Evolutionary conservation across 441 rosid genomes (phyloP).

Genomic region (Pelargonium citronellum): DNA sequence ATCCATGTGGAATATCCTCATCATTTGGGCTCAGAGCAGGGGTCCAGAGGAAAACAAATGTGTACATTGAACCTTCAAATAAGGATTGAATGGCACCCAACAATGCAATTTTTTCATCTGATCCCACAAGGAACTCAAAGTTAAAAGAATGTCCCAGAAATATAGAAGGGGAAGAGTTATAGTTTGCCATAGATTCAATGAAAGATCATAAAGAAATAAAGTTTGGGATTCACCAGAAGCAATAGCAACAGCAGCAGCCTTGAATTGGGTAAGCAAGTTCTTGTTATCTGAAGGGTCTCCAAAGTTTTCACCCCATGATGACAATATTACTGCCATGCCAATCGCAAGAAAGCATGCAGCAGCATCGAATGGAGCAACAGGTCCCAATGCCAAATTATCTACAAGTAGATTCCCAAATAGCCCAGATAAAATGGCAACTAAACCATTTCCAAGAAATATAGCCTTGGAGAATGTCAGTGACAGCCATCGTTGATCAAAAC

Average conservation of each 20-base stretch:
- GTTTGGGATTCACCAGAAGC: slow-evolving; percentile 60
- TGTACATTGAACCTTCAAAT: slow-evolving; percentile 98
- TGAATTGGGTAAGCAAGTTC: slow-evolving; percentile 84
- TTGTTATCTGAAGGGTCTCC: slow-evolving; percentile 90
- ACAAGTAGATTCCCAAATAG: slow-evolving; percentile 86
- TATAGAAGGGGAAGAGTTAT: neutral
- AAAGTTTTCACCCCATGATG: slow-evolving; percentile 84
- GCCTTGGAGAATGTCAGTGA: slow-evolving; percentile 94
- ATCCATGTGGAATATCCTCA: slow-evolving; percentile 96
- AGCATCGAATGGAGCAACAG: slow-evolving; percentile 97
- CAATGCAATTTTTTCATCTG: slow-evolving; percentile 93
- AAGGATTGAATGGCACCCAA: slow-evolving; percentile 95
- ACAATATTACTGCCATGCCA: slow-evolving; percentile 81
- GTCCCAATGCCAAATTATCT: slow-evolving; percentile 71
- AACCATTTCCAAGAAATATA: slow-evolving; percentile 90
- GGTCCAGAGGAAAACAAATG: slow-evolving; percentile 97
- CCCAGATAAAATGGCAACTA: slow-evolving; percentile 88
- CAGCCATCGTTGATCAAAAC: slow-evolving; percentile 89
- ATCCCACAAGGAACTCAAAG: neutral
- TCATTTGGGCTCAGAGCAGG: slow-evolving; percentile 88
- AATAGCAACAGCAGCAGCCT: slow-evolving; percentile 82
- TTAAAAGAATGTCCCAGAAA: neutral
- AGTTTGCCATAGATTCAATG: no score
- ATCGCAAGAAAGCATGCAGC: slow-evolving; percentile 94
- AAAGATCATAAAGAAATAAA: neutral